phyloP scores from a whole-genome alignment of 345 rosid species.

The Linum lewisii region DNA sequence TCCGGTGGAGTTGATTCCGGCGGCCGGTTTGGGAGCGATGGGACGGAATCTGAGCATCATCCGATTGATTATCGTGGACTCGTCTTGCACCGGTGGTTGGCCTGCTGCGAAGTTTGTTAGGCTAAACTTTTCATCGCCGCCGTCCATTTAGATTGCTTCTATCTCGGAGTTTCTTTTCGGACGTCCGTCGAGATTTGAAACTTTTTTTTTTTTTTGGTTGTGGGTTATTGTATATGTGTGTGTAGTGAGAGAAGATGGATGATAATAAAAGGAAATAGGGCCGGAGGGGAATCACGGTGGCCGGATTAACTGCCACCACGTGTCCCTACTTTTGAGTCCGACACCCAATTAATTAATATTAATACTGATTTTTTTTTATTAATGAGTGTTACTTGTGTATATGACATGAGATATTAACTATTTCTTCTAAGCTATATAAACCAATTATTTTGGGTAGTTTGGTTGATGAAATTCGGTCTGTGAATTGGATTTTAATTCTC shows the following conservation, averaged over 20 bases:
- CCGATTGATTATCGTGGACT: conserved; percentile 38
- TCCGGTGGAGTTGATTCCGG: conserved; percentile 19
- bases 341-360: too few relatives aligned
- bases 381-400: too few relatives aligned
- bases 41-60: conserved; percentile 76
- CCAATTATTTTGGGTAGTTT: too few relatives aligned
- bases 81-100: conserved; percentile 14
- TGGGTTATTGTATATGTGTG: background rate
- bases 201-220: background rate
- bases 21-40: conserved; percentile 73
- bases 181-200: background rate
- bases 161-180: background rate
- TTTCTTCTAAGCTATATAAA: too few relatives aligned
- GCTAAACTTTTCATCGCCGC: conserved; percentile 15
- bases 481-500: too few relatives aligned
- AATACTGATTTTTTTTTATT: too few relatives aligned
- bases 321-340: background rate
- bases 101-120: conserved; percentile 18
- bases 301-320: background rate
- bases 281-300: background rate
- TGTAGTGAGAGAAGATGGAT: background rate
- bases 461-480: too few relatives aligned
- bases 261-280: background rate
- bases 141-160: background rate
- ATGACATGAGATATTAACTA: too few relatives aligned